phyloP scores from a whole-genome alignment of 2,329 filamentous ascomycete species.

The Penicillium sp. region DNA sequence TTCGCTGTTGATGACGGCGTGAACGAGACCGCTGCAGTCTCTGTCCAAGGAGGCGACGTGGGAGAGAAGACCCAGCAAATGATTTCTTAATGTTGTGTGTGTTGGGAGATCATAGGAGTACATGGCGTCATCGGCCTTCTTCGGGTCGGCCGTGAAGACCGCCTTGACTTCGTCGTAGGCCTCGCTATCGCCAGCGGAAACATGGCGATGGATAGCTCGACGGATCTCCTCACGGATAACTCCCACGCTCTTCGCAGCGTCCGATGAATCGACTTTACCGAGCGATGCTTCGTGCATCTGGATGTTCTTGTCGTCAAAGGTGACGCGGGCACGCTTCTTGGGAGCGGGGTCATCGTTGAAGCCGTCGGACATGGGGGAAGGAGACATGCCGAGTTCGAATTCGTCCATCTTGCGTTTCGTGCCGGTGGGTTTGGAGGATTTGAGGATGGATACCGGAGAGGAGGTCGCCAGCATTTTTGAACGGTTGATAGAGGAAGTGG shows the following conservation, averaged over 20 bases:
- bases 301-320: conserved; percentile 43
- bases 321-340: conserved; percentile 44
- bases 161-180: conserved; percentile 57
- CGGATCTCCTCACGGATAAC: conserved; percentile 62
- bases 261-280: conserved; percentile 21
- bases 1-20: conserved; percentile 57
- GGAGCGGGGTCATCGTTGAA: conserved; percentile 25
- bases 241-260: conserved; percentile 50
- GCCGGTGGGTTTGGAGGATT: conserved; percentile 33
- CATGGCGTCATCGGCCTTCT: conserved; percentile 36
- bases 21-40: conserved; percentile 58
- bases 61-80: conserved; percentile 58
- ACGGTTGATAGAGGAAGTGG: conserved; percentile 21
- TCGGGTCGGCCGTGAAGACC: conserved; percentile 51
- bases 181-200: conserved; percentile 52
- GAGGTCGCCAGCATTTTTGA: conserved; percentile 35
- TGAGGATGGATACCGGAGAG: conserved; percentile 37
- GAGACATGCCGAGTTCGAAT: conserved; percentile 33
- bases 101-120: conserved; percentile 48
- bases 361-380: conserved; percentile 32
- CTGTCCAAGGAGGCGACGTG: conserved; percentile 56
- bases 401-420: conserved; percentile 41
- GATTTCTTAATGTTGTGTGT: conserved; percentile 54
- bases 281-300: conserved; percentile 38
- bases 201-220: conserved; percentile 55